A percentile compares a stretch with the other conserved stretches of the same genome.
Conservation (phyloP, 164 flowering plant genomes). For the Magnolia changhungtana region DNA sequence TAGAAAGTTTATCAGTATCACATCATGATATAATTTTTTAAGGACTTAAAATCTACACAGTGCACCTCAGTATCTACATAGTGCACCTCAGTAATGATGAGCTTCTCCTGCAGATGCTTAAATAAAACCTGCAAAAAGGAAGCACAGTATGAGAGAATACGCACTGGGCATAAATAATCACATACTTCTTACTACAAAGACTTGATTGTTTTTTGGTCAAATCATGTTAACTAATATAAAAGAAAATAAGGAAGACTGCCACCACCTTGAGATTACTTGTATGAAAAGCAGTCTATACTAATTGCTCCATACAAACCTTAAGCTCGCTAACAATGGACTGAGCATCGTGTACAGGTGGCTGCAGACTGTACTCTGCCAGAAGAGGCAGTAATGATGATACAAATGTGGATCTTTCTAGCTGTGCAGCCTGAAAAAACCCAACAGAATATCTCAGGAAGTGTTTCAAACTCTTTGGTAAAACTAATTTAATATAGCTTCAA, state of each 20-base stretch:
- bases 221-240: not conserved
- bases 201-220: not conserved
- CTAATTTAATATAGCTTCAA: not conserved
- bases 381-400: slow-evolving; percentile 82
- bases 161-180: not conserved
- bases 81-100: slow-evolving; percentile 74
- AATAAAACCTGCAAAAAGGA: slow-evolving; percentile 66
- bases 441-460: not conserved
- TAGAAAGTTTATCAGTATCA: not conserved
- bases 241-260: not conserved
- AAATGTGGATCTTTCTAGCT: slow-evolving; percentile 82
- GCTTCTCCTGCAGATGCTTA: slow-evolving; percentile 85
- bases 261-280: too few relatives aligned
- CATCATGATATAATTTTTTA: not conserved
- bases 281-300: not conserved
- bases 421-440: slow-evolving; percentile 68
- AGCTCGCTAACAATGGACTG: slow-evolving; percentile 86
- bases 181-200: not conserved
- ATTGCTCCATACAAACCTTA: slow-evolving; percentile 49
- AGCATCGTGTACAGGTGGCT: slow-evolving; percentile 88
- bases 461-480: not conserved
- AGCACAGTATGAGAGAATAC: not conserved
- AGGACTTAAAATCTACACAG: not conserved
- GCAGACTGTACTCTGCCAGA: slow-evolving; percentile 78
- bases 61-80: slow-evolving; percentile 63